Base-by-base conservation (phyloP, 1,284 basidiomycete species). In the Puccinia coronata region DNA sequence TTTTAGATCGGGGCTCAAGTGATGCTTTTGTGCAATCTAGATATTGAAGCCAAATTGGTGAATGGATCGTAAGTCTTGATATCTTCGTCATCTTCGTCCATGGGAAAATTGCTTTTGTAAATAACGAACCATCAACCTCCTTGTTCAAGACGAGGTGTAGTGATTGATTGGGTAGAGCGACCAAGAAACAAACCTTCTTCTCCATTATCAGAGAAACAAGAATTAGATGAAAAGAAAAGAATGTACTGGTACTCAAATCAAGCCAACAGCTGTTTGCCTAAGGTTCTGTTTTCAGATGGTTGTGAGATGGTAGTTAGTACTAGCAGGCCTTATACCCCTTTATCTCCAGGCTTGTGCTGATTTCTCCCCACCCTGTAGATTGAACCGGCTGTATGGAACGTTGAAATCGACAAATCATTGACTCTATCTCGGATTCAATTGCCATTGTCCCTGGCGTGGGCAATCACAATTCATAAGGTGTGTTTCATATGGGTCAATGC, bases 131-230 rank as follows among this genome's bases (percentile, higher is more conserved):
- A 75, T 23, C 9, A 82, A 82, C 0, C 73, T 83, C 12, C 82
- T 82, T 83, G 82, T 63, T 82, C 82, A 3, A 82, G 82, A 4
- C 82, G 84, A 28, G 84, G 84, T n/a, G 83, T 84, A 47, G 83
- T 84, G 36, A 83, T 84, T 36, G 84, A 82, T 76, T 84, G 83
- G 82, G 65, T 83, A 43, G 49, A 41, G 70, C 75, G 55, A 76
- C 78, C 57, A 53, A 36, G 49, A 39, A 73, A 16, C 65, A 51
- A 49, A 67, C 39, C 51, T 11, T 47, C 73, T 41, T 47, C 55
- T 53, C n/a, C 36, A 20, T 14, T 49, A 2, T 63, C 41, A 51
- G 28, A 55, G 41, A 63, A 53, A 34, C 43, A 43, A 53, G 61
- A 74, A 39, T 25, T 20, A n/a, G 63, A 47, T 28, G 57, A 31